These are phyloP conservation scores for Lentinula novae-zelandiae DNA, from an alignment of 1,284 basidiomycete genomes.

Conservation along the genomic window DNA sequence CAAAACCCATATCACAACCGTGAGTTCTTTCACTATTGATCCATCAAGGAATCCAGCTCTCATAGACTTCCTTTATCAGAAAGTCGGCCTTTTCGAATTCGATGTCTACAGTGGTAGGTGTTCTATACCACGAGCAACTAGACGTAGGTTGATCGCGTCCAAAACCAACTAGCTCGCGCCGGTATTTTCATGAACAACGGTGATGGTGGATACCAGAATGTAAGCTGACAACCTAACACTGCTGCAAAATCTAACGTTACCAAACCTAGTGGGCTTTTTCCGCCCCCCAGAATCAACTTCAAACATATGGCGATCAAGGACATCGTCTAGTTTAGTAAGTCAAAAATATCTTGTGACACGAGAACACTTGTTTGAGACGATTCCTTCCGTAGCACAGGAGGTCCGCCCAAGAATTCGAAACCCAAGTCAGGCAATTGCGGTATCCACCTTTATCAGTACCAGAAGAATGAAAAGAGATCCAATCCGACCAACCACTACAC, in stretches of 20 bases:
- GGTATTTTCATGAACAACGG: neutral
- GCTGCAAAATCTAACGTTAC: neutral
- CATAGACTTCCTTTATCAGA: neutral
- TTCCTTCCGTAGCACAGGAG: neutral
- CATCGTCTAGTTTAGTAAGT: neutral
- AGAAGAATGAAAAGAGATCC: neutral
- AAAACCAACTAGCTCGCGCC: neutral
- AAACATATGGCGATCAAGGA: neutral
- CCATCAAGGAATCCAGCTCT: neutral
- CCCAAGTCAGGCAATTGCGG: neutral
- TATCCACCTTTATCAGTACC: neutral
- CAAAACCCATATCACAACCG: neutral
- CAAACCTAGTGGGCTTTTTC: neutral
- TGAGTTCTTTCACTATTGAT: neutral
- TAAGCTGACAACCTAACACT: neutral
- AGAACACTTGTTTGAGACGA: neutral
- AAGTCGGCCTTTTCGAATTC: neutral
- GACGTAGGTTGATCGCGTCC: neutral
- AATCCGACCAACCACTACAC: neutral
- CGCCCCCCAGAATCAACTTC: neutral
- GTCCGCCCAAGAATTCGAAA: neutral
- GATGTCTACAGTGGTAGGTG: neutral
- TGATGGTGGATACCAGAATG: neutral
- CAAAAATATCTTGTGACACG: neutral
- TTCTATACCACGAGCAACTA: neutral